Evolutionary conservation across 2,329 filamentous ascomycete genomes (phyloP), one percentile per base, ranked within the genome.

Genomic region (Alternaria angustiovoidea): DNA sequence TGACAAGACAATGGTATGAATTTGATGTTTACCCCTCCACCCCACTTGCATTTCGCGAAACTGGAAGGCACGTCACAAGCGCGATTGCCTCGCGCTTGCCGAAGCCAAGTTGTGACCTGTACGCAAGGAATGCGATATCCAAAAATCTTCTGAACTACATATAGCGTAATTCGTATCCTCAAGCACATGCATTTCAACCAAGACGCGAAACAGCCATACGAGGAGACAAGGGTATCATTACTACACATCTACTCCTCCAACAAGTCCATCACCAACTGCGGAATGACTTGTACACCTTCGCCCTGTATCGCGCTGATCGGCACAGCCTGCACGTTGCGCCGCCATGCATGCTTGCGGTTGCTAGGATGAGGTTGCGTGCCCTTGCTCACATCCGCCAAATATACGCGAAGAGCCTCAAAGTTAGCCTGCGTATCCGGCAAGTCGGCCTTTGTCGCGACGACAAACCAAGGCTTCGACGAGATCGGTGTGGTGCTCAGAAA

Each of bases 401-500:
- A 97, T 8, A 80, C 79, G 66, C 88, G 88, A 67, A 99, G 81
- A 52, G 81, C 79, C 36, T 78, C 79, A 76, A 92, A 99, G 74
- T 95, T 96, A 24, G 88, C 86, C 76, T 93, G 87, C 2, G 95
- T 96, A 3, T 86, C 86, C 4, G 89, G 87, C 55, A 96, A 77
- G 76, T 98, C 94, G 1, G 92, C 94, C 80, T 98, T 98, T 20
- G 94, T 97, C 1, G 92, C 94, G 43, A 97, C 89, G 5, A 97
- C 94, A 72, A 96, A 95, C 95, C 95, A 99, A 1, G 95, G 94
- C 81, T 99, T 99, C 34, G 87, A 87, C n/a, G 91, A 91, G 66
- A 98, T 96, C 41, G 90, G 88, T n/a, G 91, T 84, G 11, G 86
- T 80, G 38, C 79, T 78, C 34, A 86, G 77, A 24, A 80, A 83